A percentile compares a stretch with the other conserved stretches of the same genome.
Evolutionary conservation across 345 rosid species (phyloP).

Genomic region (Conringia planisiliqua): DNA sequence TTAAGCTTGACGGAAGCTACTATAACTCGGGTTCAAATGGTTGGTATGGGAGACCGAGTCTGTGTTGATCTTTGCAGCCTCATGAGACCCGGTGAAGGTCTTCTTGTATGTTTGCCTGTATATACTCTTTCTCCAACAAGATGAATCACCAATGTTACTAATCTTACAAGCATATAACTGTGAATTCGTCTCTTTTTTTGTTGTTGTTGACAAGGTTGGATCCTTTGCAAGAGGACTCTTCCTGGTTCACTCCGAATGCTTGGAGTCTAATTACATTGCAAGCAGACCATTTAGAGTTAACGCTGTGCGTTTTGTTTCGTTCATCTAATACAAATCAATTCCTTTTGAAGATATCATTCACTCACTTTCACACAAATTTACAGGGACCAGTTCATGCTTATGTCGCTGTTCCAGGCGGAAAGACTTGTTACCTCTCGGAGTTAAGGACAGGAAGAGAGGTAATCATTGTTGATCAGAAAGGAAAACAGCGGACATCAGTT

Average conservation of each 20-base stretch:
- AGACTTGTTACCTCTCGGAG: conserved; percentile 87
- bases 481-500: conserved; percentile 57
- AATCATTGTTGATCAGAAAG: conserved; percentile 57
- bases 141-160: not conserved
- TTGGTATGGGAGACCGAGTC: conserved; percentile 89
- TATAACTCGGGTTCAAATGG: conserved; percentile 50
- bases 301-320: conserved; percentile 53
- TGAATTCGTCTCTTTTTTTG: not conserved
- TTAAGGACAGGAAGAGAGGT: conserved; percentile 76
- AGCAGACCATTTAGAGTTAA: conserved; percentile 94
- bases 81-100: conserved; percentile 91
- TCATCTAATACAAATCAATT: not conserved
- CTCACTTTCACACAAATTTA: not conserved
- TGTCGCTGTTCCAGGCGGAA: conserved; percentile 72
- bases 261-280: conserved; percentile 79
- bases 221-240: conserved; percentile 92
- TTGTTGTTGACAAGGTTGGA: conserved; percentile 57
- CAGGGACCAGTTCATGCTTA: conserved; percentile 94
- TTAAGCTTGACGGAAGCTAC: conserved; percentile 62
- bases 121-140: not conserved
- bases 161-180: not conserved
- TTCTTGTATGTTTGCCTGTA: conserved; percentile 54
- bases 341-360: not conserved
- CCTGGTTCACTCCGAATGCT: conserved; percentile 86
- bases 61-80: conserved; percentile 97